Percentiles rank a stretch among this genome's conserved stretches.
phyloP scores from a whole-genome alignment of 352 stramenopile genomes.

The Globisporangium lucens region DNA sequence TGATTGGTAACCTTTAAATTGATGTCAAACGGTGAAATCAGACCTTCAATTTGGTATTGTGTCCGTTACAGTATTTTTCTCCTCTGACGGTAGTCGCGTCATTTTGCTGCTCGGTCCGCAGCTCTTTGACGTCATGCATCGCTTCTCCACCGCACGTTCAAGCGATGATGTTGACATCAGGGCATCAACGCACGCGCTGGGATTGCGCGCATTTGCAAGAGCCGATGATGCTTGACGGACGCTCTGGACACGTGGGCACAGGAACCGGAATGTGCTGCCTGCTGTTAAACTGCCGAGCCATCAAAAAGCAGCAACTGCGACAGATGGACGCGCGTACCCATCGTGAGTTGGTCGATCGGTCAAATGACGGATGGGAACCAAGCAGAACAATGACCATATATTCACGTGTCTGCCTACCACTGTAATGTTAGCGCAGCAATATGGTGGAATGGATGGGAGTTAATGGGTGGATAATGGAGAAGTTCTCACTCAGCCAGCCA shows the following conservation, averaged over 20 bases:
- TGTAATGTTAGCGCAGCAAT: no score
- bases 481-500: background rate
- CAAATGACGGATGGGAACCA: background rate
- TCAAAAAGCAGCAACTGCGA: background rate
- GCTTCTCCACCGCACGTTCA: slow-evolving; percentile 7
- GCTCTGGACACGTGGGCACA: background rate
- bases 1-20: background rate
- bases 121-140: slow-evolving; percentile 7
- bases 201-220: slow-evolving; percentile 1
- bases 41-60: slow-evolving; percentile 3
- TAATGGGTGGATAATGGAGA: background rate
- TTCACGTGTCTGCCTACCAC: no score
- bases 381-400: background rate
- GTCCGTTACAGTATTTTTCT: background rate
- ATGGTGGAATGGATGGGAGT: no score
- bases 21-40: background rate
- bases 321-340: background rate
- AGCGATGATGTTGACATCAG: slow-evolving; percentile 1
- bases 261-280: slow-evolving; percentile 1
- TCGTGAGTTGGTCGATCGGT: background rate
- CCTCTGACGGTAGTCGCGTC: slow-evolving; percentile 10
- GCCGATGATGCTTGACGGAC: background rate
- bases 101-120: slow-evolving; percentile 3
- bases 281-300: background rate
- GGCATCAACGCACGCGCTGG: background rate